Evolutionary conservation across 106 monocot genomes (phyloP), one percentile per base, ranked within the genome.

Genomic region (Iris macrosiphon): DNA sequence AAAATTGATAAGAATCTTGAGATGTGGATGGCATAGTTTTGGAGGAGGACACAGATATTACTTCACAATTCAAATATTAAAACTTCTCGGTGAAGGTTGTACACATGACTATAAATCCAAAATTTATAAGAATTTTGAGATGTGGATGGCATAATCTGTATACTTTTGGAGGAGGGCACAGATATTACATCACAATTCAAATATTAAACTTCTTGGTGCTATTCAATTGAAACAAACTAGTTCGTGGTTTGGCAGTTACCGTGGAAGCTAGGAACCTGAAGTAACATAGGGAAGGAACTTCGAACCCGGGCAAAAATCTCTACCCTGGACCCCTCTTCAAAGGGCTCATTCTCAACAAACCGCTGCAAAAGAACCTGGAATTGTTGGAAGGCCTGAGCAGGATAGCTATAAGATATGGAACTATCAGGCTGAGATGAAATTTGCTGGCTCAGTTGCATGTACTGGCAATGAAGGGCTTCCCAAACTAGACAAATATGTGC

Each of bases 321-420:
- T 21, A 74, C 68, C 44, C 89, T 72, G 0, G 71, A 66, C 52
- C 95, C 89, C 26, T 73, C 64, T 50, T 95, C 89, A 79, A 95
- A 95, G 11, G 82, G 95, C 52, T 95, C 95, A 66, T 85, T 89
- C 68, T 94, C 94, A 33, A 94, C 68, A 70, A 88, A 88, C 17
- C 94, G 75, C 41, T 81, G 88, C 57, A 94, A 51, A 1, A 94
- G 70, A 63, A 94, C 88, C 68, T 85, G 88, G 48, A 94, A 94
- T 31, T 94, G 88, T 61, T 94, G 94, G 67, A 89, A 94, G 4
- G 75, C 67, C 60, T 94, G 88, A 55, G 76, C 80, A 57, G 89
- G 75, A 54, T 54, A 55, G 48, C 64, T 49, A 43, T 82, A 89
- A 33, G 69, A 69, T 11, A 57, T 53, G 8, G 47, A 33, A 47